These are phyloP conservation scores for Exsudoporus frostii DNA, from an alignment of 768 basidiomycete genomes.

Conservation along the genomic window DNA sequence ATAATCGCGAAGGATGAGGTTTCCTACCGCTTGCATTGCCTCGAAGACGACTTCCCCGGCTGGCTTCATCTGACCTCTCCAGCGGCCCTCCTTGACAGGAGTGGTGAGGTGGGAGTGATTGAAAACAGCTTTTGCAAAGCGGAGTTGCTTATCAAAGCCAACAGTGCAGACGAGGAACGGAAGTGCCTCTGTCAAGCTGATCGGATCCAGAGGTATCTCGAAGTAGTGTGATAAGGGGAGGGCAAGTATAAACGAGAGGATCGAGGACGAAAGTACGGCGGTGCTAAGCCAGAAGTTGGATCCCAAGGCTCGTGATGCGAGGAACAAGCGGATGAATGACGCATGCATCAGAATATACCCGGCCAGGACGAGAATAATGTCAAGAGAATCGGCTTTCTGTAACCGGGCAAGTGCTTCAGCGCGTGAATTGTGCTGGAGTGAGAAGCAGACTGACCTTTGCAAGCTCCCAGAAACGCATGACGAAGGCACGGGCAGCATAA, in stretches of 20 bases:
- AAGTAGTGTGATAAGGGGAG: conserved; percentile 75
- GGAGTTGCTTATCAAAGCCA: conserved; percentile 96
- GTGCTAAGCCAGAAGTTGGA: conserved; percentile 64
- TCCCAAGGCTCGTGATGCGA: conserved; percentile 84
- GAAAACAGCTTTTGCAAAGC: conserved; percentile 88
- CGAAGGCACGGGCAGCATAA: conserved; percentile 74
- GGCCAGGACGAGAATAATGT: conserved; percentile 89
- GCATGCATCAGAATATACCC: conserved; percentile 96
- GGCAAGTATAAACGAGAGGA: conserved; percentile 81
- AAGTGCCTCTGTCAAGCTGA: conserved; percentile 90
- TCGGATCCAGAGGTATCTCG: conserved; percentile 86
- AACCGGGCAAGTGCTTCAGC: conserved; percentile 15
- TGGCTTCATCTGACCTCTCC: conserved; percentile 57
- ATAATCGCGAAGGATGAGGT: conserved; percentile 88
- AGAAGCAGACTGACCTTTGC: conserved; percentile 55
- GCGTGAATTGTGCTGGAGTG: background rate
- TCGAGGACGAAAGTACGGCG: conserved; percentile 76
- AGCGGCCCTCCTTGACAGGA: conserved; percentile 38
- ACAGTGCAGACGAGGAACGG: conserved; percentile 98
- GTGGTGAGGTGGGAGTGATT: conserved; percentile 64
- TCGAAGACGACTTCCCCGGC: conserved; percentile 83
- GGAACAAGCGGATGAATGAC: conserved; percentile 89
- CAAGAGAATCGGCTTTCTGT: conserved; percentile 91
- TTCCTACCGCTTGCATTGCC: conserved; percentile 74
- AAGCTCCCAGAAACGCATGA: conserved; percentile 81